Evolutionary conservation across 164 flowering plant genomes (phyloP).

Genomic region (Nelumbo lutea): DNA sequence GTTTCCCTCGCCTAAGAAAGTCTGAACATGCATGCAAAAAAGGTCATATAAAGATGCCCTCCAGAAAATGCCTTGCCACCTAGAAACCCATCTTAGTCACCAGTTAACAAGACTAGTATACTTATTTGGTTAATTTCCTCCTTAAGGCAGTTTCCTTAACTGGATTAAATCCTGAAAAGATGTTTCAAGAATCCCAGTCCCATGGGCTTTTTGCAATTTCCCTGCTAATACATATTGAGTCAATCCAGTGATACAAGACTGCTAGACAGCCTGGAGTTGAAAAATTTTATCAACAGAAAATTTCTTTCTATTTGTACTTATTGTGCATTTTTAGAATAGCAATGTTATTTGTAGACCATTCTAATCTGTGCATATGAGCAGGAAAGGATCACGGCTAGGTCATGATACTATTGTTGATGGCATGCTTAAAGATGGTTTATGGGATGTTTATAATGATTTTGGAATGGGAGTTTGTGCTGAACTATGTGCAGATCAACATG

Average conservation of each 20-base stretch:
- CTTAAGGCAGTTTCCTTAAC: too few species aligned
- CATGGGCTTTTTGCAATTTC: not conserved
- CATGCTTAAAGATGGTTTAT: constrained; percentile 73
- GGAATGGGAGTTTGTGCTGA: constrained; percentile 77
- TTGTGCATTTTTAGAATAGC: not conserved
- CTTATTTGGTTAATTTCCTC: too few species aligned
- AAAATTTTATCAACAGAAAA: not conserved
- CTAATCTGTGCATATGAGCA: constrained; percentile 18
- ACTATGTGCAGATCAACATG: constrained; percentile 54
- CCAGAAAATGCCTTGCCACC: too few species aligned
- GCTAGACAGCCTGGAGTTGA: too few species aligned
- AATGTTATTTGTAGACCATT: not conserved
- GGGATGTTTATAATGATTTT: constrained; percentile 73
- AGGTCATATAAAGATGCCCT: too few species aligned
- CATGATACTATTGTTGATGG: constrained; percentile 77
- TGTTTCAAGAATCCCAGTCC: too few species aligned
- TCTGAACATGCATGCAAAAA: too few species aligned
- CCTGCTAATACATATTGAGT: not conserved
- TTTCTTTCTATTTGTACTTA: not conserved
- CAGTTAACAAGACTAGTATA: too few species aligned
- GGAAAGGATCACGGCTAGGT: constrained; percentile 69
- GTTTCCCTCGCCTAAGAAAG: too few species aligned
- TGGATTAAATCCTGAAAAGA: too few species aligned
- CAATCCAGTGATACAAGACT: not conserved
- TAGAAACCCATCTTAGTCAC: too few species aligned